These are phyloP conservation scores for Symbiodinium pilosum DNA, from an alignment of 73 alveolate species.

Conservation along the genomic window DNA sequence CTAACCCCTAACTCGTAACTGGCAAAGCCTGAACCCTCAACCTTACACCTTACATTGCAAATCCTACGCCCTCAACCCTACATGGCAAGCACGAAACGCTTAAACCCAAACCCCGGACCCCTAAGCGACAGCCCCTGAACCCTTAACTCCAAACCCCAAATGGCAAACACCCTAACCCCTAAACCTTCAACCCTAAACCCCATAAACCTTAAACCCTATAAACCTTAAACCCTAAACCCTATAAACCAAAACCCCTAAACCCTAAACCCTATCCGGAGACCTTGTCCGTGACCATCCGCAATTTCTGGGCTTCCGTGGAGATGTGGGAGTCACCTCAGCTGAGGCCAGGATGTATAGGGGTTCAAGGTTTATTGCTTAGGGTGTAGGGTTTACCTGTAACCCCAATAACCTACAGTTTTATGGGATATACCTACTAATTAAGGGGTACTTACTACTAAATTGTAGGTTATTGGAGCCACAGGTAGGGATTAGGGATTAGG, in stretches of 20 bases:
- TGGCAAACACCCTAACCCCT: too few species aligned
- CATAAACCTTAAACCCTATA: too few species aligned
- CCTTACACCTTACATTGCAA: not conserved
- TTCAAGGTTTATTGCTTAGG: too few species aligned
- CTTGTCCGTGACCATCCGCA: constrained; percentile 61
- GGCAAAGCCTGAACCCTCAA: not conserved
- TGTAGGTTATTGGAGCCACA: not conserved
- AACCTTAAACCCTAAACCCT: not conserved
- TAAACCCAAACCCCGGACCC: too few species aligned
- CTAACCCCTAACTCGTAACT: not conserved
- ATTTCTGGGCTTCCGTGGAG: constrained; percentile 92
- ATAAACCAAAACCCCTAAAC: not conserved
- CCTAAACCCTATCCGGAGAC: not conserved
- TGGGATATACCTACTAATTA: constrained; percentile 66
- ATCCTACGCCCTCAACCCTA: too few species aligned
- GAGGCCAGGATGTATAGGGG: not conserved
- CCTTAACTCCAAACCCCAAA: too few species aligned
- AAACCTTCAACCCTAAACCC: too few species aligned
- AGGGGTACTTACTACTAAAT: not conserved
- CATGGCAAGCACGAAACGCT: too few species aligned
- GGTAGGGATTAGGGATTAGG: not conserved
- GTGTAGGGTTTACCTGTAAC: too few species aligned
- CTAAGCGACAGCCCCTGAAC: too few species aligned
- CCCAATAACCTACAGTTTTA: too few species aligned
- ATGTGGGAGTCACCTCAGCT: constrained; percentile 56